Evolutionary conservation across 2,329 filamentous ascomycete species (phyloP), one percentile per base, ranked within the genome.

Genomic region (Polychaeton citri): DNA sequence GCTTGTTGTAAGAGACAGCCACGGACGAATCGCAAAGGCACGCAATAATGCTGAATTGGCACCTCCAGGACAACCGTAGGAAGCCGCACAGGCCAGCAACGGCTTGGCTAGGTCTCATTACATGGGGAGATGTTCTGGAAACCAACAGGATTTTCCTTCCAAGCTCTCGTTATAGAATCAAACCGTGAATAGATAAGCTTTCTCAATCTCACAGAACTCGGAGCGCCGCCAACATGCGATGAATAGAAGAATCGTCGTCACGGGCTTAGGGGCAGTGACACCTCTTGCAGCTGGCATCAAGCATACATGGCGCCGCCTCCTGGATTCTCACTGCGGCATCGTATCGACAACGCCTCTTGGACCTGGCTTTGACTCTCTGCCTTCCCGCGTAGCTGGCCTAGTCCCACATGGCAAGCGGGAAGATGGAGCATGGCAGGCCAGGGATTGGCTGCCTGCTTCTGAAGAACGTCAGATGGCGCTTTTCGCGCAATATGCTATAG

Each of bases 401-500:
- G 81, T 98, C 1, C 86, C 88, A 1, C 57, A 60, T 16, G 74
- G 72, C 1, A 48, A 43, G 16, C 53, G 48, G 37, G 45, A 53
- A 2, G 50, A 65, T 43, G 65, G 64, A 5, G 48, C 49, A 32
- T 70, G 68, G 68, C 59, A 63, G 45, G 45, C 58, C 2, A 61
- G 57, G 41, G 65, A 69, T 40, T 66, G 63, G 59, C 45, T 70
- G 15, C 53, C 42, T 3, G 42, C 43, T 9, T 75, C 72, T 34
- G 74, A 79, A 43, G 65, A 72, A 49, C 74, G 86, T 4, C 81
- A 84, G 52, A 92, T 92, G 77, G 86, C 90, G n/a, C 70, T 66
- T 17, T 96, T 96, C 55, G 74, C 86, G 3, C 87, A 96, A 58
- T 96, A 92, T 63, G 88, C 87, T 10, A 71, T 94, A 52, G 85